A percentile compares a stretch with the other conserved stretches of the same genome.
Conservation (phyloP, 2,329 filamentous ascomycete species). For the Ophiocordyceps polyrhachis-furcata region DNA sequence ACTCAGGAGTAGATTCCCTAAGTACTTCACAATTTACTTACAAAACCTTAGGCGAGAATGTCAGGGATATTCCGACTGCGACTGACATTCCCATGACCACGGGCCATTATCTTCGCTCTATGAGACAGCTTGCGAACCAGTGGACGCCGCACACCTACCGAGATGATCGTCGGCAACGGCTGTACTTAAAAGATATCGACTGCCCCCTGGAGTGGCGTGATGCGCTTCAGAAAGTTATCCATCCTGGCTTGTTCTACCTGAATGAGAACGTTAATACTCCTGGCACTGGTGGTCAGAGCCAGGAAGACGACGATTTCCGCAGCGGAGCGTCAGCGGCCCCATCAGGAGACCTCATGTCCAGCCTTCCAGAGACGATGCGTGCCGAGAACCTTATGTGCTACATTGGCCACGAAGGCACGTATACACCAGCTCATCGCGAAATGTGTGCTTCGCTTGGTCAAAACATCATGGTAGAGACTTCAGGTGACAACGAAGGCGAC, state of each 20-base stretch:
- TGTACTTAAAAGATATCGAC: constrained; percentile 96
- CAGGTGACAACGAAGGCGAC: constrained; percentile 51
- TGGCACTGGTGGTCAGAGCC: constrained; percentile 12
- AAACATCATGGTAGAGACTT: constrained; percentile 96
- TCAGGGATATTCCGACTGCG: constrained; percentile 60
- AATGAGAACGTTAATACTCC: constrained; percentile 51
- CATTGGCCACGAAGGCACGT: constrained; percentile 91
- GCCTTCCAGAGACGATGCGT: constrained; percentile 67
- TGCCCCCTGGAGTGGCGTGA: constrained; percentile 77
- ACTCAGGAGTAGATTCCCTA: not conserved
- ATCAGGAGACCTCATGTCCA: constrained; percentile 89
- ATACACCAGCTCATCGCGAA: constrained; percentile 84
- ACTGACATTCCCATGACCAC: constrained; percentile 68
- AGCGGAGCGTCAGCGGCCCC: constrained; percentile 42
- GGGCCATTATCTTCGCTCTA: constrained; percentile 75
- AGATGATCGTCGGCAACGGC: constrained; percentile 61
- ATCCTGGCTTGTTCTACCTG: constrained; percentile 70
- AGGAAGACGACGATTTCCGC: constrained; percentile 22
- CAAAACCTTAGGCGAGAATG: constrained; percentile 49
- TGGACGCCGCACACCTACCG: constrained; percentile 60
- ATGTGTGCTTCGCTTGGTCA: constrained; percentile 96
- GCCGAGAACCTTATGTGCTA: constrained; percentile 98
- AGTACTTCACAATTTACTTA: constrained; percentile 1
- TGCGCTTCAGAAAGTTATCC: constrained; percentile 58
- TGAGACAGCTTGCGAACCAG: constrained; percentile 68